Conservation (phyloP, 257 asterid species). For the Solanum virginianum region DNA sequence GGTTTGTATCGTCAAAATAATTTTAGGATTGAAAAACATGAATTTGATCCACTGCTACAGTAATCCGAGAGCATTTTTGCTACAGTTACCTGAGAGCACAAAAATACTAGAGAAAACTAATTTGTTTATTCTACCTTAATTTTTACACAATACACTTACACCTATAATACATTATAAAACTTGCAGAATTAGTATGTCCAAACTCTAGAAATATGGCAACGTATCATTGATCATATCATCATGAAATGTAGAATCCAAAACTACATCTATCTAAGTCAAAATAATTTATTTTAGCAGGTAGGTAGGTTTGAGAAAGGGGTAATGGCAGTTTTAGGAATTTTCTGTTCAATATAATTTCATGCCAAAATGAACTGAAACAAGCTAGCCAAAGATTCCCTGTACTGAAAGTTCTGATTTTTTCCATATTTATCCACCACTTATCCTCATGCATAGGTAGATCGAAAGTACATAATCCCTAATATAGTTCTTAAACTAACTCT, state of each 20-base stretch:
- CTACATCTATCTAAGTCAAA: neutral
- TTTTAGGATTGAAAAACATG: too few species aligned
- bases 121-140: too few species aligned
- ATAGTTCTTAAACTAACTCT: too few species aligned
- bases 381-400: neutral
- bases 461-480: neutral
- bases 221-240: conserved; percentile 12
- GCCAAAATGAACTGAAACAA: neutral
- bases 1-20: too few species aligned
- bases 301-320: neutral
- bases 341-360: neutral
- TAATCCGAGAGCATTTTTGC: too few species aligned
- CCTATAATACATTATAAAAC: too few species aligned
- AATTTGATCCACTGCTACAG: too few species aligned
- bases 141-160: too few species aligned
- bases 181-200: too few species aligned
- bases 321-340: neutral
- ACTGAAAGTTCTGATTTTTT: neutral
- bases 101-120: too few species aligned
- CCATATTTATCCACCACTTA: neutral
- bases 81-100: too few species aligned
- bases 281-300: neutral
- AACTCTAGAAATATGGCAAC: too few species aligned
- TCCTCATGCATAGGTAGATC: neutral
- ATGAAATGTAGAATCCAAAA: neutral